Base-by-base conservation (phyloP, 2,329 filamentous ascomycete genomes). In the Rhexocercosporidium sp. region DNA sequence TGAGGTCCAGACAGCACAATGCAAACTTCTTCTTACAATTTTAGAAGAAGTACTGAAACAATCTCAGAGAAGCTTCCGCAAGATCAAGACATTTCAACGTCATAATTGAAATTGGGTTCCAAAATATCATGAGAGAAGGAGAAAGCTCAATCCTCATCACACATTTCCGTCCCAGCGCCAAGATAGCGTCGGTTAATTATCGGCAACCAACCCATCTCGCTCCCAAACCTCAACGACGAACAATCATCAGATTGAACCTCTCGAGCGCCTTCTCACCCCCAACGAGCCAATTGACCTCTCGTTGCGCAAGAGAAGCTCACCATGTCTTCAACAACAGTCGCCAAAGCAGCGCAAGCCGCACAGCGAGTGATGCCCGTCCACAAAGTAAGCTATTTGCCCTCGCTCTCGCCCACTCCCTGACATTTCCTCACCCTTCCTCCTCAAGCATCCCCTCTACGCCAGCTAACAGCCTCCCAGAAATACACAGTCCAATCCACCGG, bases 401-500 rank as follows among this genome's bases (percentile, higher is more conserved):
- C 63, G n/a, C 59, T 37, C 54, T 62, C 62, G 66, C 61, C 69
- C 72, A 69, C 70, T 49, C 64, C 56, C 54, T 57, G 61, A 67
- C 70, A 64, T 59, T 51, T 53, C 49, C 25, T 25, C 46, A 25
- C 18, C 11, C 25, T 20, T 14, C 37, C 20, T 46, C 53, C 59
- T 62, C 62, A 11, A 49, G 22, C 25, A 59, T 63, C 59, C 61
- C 60, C 56, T 47, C 63, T 29, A 64, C 49, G 69, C 70, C 70
- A 68, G 69, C 66, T 74, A 74, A 76, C 56, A 39, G 16, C 49
- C 4, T 11, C 29, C 56, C 76, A 99, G 95, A 98, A 98, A 92
- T 95, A 99, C 83, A 97, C 94, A 41, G 84, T 98, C 71, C 92
- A 97, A 79, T 96, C 95, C 61, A 88, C 86, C 46, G 96, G 96